These are phyloP conservation scores for Obba rivulosa DNA, from an alignment of 768 basidiomycete genomes.

Conservation along the genomic window DNA sequence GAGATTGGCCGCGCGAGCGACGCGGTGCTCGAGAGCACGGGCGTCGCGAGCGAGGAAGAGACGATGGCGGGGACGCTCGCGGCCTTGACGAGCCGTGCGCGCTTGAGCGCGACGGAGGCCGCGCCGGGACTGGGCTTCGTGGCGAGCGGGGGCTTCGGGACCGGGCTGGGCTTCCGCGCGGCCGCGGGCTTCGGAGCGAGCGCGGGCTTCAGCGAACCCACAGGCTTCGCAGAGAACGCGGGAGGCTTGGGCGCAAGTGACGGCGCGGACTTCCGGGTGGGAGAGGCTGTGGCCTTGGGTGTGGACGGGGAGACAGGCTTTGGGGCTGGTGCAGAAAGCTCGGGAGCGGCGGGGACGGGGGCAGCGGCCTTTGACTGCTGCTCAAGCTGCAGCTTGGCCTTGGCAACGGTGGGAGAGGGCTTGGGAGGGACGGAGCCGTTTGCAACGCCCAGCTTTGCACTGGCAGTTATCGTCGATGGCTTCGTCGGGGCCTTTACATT, in stretches of 20 bases:
- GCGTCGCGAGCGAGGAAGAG: slow-evolving; percentile 68
- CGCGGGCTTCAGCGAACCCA: background rate
- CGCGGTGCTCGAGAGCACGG: slow-evolving; percentile 70
- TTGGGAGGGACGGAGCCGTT: background rate
- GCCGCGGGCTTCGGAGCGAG: background rate
- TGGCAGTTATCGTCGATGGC: slow-evolving; percentile 4
- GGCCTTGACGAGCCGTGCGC: slow-evolving; percentile 47
- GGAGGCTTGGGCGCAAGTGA: too few species aligned
- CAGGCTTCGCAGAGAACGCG: too few species aligned
- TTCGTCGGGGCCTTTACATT: slow-evolving; percentile 8
- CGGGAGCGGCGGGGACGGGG: background rate
- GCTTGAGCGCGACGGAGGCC: slow-evolving; percentile 14
- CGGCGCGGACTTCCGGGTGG: too few species aligned
- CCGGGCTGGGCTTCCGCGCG: background rate
- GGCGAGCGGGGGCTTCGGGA: background rate
- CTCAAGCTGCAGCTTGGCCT: background rate
- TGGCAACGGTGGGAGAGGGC: background rate
- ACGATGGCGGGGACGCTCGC: slow-evolving; percentile 62
- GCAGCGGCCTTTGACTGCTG: slow-evolving; percentile 1
- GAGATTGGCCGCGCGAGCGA: slow-evolving; percentile 55
- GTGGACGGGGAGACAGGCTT: too few species aligned
- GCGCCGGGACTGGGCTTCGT: slow-evolving; percentile 7
- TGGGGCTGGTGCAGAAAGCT: background rate
- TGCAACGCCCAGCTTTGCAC: background rate
- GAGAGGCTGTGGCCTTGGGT: too few species aligned